phyloP scores from a whole-genome alignment of 768 basidiomycete genomes.

The Hygrophorus russula region DNA sequence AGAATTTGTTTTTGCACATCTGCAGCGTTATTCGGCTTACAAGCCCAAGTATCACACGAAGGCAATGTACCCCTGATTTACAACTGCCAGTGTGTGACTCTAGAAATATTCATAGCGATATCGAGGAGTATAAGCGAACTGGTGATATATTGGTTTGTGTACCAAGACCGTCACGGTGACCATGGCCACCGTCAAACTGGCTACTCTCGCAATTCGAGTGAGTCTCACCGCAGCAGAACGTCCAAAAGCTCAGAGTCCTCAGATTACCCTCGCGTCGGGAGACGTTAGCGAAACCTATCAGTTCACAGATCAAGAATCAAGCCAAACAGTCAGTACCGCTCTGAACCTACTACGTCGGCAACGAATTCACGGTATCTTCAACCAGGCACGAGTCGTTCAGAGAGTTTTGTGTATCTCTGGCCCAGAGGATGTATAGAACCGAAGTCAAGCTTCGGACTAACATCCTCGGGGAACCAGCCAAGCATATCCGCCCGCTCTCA shows the following conservation, averaged over 20 bases:
- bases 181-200: slow-evolving; percentile 71
- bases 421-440: slow-evolving; percentile 65
- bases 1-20: no score
- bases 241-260: not conserved
- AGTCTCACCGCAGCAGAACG: slow-evolving; percentile 15
- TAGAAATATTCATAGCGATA: no score
- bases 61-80: no score
- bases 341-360: not conserved
- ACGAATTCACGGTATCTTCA: not conserved
- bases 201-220: slow-evolving; percentile 64
- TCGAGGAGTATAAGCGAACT: no score
- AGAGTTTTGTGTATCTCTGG: slow-evolving; percentile 56
- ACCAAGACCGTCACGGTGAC: no score
- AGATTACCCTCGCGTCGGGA: slow-evolving; percentile 15
- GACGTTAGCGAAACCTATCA: slow-evolving; percentile 84
- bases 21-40: no score
- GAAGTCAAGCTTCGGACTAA: slow-evolving; percentile 65
- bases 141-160: no score
- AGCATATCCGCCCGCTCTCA: slow-evolving; percentile 63
- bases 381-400: slow-evolving; percentile 65
- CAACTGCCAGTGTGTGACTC: no score
- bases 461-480: slow-evolving; percentile 67
- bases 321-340: slow-evolving; percentile 49
- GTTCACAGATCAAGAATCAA: slow-evolving; percentile 53
- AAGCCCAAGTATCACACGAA: no score